Evolutionary conservation across 495 filamentous ascomycete species (phyloP).

Genomic region (Echria macrotheca): DNA sequence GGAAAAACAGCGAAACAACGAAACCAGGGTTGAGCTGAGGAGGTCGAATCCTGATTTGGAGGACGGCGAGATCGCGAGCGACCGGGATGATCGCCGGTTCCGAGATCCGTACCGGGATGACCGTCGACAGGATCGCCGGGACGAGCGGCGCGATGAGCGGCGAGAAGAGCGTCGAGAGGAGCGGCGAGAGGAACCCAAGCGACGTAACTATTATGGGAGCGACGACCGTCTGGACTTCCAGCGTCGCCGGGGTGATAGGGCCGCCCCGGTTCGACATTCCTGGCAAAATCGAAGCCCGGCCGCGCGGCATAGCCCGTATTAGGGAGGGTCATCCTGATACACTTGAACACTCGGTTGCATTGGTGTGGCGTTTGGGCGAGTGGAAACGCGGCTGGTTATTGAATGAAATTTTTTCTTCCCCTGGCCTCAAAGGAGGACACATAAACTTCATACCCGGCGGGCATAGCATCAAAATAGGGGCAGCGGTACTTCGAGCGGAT

Average conservation of each 20-base stretch:
- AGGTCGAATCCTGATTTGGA: conserved; percentile 25
- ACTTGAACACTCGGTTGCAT: conserved; percentile 8
- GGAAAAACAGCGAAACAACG: conserved; percentile 20
- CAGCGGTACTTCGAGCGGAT: conserved; percentile 1
- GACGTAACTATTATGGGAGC: conserved; percentile 30
- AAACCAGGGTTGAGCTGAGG: conserved; percentile 12
- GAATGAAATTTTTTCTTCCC: too few species aligned
- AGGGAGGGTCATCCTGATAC: neutral
- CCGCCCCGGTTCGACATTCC: conserved; percentile 21
- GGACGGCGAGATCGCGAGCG: conserved; percentile 32
- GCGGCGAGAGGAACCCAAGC: conserved; percentile 29
- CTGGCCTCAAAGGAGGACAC: too few species aligned
- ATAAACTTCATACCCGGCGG: conserved; percentile 26
- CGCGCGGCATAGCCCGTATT: conserved; percentile 28
- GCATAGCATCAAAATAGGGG: conserved; percentile 22
- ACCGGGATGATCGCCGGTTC: conserved; percentile 30
- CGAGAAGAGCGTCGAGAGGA: conserved; percentile 25
- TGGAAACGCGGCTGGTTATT: too few species aligned
- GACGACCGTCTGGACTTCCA: conserved; percentile 33
- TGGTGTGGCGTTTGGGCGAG: conserved; percentile 18
- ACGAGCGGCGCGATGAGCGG: conserved; percentile 29
- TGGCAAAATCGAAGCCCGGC: conserved; percentile 31
- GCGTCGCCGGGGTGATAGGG: conserved; percentile 24
- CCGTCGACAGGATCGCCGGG: conserved; percentile 13
- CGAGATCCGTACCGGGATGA: conserved; percentile 34